Conservation (phyloP, 768 basidiomycete genomes). For the Boletus rufocinnamomeus region DNA sequence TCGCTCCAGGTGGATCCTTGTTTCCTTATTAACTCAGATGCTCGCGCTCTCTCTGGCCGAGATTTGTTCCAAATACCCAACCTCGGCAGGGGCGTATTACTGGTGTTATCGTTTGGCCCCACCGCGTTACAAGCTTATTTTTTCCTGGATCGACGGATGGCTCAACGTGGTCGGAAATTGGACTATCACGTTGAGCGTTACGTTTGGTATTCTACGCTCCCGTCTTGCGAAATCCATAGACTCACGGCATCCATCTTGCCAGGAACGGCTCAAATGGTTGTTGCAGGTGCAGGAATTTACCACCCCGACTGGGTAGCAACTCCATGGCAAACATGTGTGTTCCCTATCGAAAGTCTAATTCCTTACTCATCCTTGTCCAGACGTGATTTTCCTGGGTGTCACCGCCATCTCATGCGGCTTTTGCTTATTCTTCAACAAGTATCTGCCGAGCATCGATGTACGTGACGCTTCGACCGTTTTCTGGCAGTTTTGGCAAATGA, state of each 20-base stretch:
- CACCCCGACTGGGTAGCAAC: conserved; percentile 58
- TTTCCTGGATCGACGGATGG: conserved; percentile 73
- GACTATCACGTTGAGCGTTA: conserved; percentile 66
- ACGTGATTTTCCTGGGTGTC: conserved; percentile 59
- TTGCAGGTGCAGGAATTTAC: conserved; percentile 60
- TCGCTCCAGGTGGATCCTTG: conserved; percentile 47
- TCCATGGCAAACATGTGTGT: conserved; percentile 60
- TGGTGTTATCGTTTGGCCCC: conserved; percentile 66
- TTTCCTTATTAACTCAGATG: conserved; percentile 48
- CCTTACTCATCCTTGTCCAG: conserved; percentile 26
- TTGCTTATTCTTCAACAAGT: conserved; percentile 57
- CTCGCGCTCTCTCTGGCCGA: conserved; percentile 59
- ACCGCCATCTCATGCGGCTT: conserved; percentile 48
- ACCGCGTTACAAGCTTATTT: conserved; percentile 49
- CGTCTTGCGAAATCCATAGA: not conserved
- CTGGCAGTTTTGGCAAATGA: conserved; percentile 4
- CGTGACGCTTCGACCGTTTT: conserved; percentile 4
- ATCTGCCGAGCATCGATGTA: conserved; percentile 53
- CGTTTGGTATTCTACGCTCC: conserved; percentile 44
- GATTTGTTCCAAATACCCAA: conserved; percentile 61
- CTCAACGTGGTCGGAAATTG: conserved; percentile 67
- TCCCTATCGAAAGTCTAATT: not conserved
- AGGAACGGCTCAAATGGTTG: conserved; percentile 61
- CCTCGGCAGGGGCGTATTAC: conserved; percentile 63
- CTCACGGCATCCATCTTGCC: conserved; percentile 6